Evolutionary conservation across 805 yeast genomes (phyloP).

Genomic region (Kurtzmaniella fragi): DNA sequence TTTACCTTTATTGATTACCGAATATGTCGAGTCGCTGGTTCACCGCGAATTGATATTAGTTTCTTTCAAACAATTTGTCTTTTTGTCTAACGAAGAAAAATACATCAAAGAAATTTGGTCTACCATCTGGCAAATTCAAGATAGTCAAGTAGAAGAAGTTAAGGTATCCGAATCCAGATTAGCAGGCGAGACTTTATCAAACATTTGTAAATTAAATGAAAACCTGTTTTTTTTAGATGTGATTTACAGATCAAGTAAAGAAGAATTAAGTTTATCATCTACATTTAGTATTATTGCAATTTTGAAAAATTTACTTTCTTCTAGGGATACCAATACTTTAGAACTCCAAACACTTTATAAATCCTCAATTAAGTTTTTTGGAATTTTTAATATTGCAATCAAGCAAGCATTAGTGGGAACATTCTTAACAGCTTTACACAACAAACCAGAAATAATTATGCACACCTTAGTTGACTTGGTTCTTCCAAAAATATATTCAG

Average conservation of each 20-base stretch:
- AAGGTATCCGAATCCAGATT: constrained; percentile 22
- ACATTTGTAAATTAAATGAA: constrained; percentile 13
- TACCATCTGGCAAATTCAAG: constrained; percentile 10
- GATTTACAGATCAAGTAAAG: constrained; percentile 8
- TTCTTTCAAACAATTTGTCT: constrained; percentile 12
- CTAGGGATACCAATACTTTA: constrained; percentile 8
- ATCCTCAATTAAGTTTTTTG: constrained; percentile 17
- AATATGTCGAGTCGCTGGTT: constrained; percentile 12
- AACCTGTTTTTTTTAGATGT: constrained; percentile 13
- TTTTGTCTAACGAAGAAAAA: constrained; percentile 3
- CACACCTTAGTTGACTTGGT: constrained; percentile 39
- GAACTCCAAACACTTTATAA: constrained; percentile 11
- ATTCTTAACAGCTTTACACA: constrained; percentile 55
- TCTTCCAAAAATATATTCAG: constrained; percentile 48
- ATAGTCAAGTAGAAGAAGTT: constrained; percentile 5
- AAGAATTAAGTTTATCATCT: constrained; percentile 9
- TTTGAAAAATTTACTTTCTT: constrained; percentile 23
- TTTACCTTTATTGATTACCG: constrained; percentile 32
- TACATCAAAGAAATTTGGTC: constrained; percentile 19
- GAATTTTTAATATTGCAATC: constrained; percentile 40
- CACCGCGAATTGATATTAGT: constrained; percentile 12
- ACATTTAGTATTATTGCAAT: constrained; percentile 30
- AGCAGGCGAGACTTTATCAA: constrained; percentile 32
- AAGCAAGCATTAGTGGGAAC: constrained; percentile 59
- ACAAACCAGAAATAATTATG: constrained; percentile 43